phyloP scores from a whole-genome alignment of 2,329 filamentous ascomycete species.

The Sporothrix inflata region DNA sequence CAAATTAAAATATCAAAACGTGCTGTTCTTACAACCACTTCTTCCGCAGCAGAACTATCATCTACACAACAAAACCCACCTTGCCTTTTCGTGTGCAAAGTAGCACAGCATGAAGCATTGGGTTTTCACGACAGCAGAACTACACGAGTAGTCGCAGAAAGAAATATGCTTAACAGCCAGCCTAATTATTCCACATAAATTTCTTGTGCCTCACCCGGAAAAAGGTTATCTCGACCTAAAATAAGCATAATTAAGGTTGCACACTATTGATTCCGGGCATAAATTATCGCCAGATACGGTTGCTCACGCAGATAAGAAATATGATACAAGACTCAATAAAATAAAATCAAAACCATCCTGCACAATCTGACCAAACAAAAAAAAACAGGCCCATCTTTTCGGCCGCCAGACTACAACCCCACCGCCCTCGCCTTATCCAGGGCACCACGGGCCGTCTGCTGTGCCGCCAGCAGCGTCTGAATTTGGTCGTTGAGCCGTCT shows the following conservation, averaged over 20 bases:
- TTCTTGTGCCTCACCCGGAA: not conserved
- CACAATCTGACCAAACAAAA: not conserved
- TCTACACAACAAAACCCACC: too few relatives aligned
- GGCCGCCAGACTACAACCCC: not conserved
- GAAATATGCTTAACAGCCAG: not conserved
- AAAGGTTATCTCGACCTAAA: not conserved
- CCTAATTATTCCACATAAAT: not conserved
- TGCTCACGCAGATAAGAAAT: not conserved
- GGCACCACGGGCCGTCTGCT: not conserved
- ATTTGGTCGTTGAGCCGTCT: not conserved
- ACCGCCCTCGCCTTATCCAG: not conserved
- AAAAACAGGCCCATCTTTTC: not conserved
- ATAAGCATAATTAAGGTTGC: not conserved
- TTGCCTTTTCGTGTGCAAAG: too few relatives aligned
- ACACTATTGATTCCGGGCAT: not conserved
- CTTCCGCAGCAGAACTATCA: too few relatives aligned
- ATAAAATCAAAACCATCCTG: not conserved
- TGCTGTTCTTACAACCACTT: too few relatives aligned
- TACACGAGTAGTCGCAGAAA: not conserved
- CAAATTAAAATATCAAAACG: too few relatives aligned
- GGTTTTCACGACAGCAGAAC: too few relatives aligned
- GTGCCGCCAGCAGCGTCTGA: not conserved
- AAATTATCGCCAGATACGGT: not conserved
- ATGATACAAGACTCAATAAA: not conserved
- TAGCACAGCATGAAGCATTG: too few relatives aligned